Conservation (phyloP, 2,329 filamentous ascomycete genomes). For the Pseudohalonectria lignicola region DNA sequence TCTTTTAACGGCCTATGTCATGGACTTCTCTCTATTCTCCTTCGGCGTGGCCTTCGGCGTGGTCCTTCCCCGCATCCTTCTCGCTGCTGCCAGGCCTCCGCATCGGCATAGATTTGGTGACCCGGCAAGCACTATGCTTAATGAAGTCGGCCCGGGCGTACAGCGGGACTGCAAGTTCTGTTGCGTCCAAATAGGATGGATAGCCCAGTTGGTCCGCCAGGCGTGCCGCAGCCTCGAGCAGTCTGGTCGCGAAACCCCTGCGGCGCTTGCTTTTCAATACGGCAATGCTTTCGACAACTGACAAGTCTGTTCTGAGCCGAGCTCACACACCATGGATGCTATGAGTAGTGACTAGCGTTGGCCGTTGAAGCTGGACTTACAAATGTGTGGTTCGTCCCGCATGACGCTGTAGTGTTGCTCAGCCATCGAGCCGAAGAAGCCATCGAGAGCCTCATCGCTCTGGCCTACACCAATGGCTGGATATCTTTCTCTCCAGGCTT, state of each 20-base stretch:
- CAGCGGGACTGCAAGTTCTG: neutral
- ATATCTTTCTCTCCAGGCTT: neutral
- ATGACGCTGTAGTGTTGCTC: neutral
- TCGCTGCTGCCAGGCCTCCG: neutral
- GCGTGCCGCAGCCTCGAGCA: neutral
- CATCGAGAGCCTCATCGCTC: neutral
- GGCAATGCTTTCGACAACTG: conserved; percentile 1
- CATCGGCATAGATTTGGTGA: neutral
- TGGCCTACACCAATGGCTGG: neutral
- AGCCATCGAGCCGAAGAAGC: neutral
- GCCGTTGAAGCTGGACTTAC: conserved; percentile 1
- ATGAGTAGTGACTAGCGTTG: neutral
- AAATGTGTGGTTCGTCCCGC: neutral
- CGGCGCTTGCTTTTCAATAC: neutral
- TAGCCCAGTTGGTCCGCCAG: neutral
- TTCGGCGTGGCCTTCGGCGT: no score
- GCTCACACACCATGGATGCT: neutral
- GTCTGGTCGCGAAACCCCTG: neutral
- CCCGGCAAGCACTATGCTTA: neutral
- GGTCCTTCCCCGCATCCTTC: no score
- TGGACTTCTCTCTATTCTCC: no score
- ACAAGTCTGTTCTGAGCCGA: neutral
- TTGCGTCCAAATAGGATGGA: conserved; percentile 1
- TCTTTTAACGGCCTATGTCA: no score
- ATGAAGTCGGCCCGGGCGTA: neutral